Evolutionary conservation across 257 asterid genomes (phyloP).

Genomic region (Eustoma russellianum): DNA sequence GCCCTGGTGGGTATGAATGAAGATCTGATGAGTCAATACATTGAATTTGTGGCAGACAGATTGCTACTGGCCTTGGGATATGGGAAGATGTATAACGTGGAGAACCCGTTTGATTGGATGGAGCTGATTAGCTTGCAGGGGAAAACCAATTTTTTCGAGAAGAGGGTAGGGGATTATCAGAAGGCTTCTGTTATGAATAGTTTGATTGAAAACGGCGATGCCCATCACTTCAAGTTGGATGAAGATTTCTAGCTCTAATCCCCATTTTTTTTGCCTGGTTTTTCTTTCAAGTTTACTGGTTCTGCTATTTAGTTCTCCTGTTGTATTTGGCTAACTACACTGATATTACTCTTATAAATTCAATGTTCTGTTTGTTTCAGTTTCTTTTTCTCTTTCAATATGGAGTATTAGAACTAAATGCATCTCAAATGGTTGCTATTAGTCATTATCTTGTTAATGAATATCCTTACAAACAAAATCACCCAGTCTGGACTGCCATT

Average conservation of each 20-base stretch:
- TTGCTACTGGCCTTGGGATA: conserved; percentile 58
- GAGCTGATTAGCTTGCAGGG: conserved; percentile 91
- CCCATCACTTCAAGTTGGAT: conserved; percentile 56
- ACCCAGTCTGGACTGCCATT: too few relatives aligned
- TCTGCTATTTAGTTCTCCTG: too few relatives aligned
- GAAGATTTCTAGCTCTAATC: conserved; percentile 49
- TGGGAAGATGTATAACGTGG: conserved; percentile 47
- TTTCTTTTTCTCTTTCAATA: too few relatives aligned
- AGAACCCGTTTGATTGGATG: conserved; percentile 96
- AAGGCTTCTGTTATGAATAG: conserved; percentile 75
- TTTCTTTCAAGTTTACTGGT: too few relatives aligned
- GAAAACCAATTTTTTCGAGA: conserved; percentile 93
- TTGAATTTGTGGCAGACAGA: conserved; percentile 81
- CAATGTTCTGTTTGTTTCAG: too few relatives aligned
- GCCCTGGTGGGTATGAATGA: conserved; percentile 84
- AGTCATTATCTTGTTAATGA: too few relatives aligned
- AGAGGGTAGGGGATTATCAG: conserved; percentile 93
- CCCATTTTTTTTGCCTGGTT: too few relatives aligned
- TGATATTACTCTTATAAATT: too few relatives aligned
- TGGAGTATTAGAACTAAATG: too few relatives aligned
- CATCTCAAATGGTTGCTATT: too few relatives aligned
- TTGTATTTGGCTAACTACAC: too few relatives aligned
- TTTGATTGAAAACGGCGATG: conserved; percentile 44
- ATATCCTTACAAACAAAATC: too few relatives aligned
- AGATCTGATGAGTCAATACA: conserved; percentile 65